phyloP scores from a whole-genome alignment of 2,329 filamentous ascomycete species.

The Metarhizium robertsii region DNA sequence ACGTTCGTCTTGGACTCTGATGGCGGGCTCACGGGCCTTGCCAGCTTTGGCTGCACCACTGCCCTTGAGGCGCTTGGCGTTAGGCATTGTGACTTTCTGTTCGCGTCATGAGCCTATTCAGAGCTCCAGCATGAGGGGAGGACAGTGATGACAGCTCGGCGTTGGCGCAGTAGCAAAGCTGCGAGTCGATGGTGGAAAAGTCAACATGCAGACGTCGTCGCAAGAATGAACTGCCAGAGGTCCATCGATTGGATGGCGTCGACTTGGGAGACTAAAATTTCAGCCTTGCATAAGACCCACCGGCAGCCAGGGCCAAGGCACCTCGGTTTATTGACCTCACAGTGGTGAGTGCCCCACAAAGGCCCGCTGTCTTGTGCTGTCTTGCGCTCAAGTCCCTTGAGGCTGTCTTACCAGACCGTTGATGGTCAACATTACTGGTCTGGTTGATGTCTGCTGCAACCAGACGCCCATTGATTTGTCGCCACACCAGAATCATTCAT shows the following conservation, averaged over 20 bases:
- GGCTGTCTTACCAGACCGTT: no score
- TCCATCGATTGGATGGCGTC: not conserved
- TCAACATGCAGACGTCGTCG: not conserved
- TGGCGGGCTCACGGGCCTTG: slow-evolving; percentile 25
- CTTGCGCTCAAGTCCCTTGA: not conserved
- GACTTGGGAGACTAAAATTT: slow-evolving; percentile 9
- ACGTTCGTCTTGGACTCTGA: slow-evolving; percentile 28
- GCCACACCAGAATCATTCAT: no score
- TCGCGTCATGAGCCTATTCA: slow-evolving; percentile 3
- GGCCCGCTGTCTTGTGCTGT: not conserved
- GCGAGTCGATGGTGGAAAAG: not conserved
- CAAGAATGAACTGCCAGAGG: not conserved
- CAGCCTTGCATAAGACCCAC: slow-evolving; percentile 13
- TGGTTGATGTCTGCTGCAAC: no score
- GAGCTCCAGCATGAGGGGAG: not conserved
- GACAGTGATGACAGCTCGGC: not conserved
- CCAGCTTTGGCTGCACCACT: slow-evolving; percentile 32
- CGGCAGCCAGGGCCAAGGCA: not conserved
- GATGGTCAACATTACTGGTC: no score
- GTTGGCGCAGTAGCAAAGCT: slow-evolving; percentile 2
- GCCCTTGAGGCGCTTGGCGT: slow-evolving; percentile 49
- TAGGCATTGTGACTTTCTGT: slow-evolving; percentile 36
- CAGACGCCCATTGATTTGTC: no score
- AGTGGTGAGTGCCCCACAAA: not conserved
- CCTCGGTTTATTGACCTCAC: no score